Percentiles rank a stretch among this genome's conserved stretches.
Conservation (phyloP, 2,329 filamentous ascomycete species). For the Colletotrichum gigasporum region DNA sequence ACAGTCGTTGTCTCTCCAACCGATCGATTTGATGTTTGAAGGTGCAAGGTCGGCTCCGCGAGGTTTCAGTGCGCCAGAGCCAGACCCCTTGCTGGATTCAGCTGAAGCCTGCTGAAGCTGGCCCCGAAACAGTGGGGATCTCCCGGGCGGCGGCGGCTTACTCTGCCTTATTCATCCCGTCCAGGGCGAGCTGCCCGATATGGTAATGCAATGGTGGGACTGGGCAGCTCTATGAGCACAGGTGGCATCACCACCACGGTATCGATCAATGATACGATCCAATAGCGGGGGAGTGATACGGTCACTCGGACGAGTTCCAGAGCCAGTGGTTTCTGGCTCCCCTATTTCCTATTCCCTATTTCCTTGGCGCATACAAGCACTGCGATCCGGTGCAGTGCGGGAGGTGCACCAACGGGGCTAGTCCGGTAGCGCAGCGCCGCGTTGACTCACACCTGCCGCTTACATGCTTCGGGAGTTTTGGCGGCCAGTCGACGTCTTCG, state of each 20-base stretch:
- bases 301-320: background rate
- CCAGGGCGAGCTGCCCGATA: background rate
- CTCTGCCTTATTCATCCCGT: background rate
- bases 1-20: constrained; percentile 19
- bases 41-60: background rate
- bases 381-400: background rate
- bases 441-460: constrained; percentile 24
- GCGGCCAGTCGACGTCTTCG: background rate
- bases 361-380: background rate
- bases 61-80: background rate
- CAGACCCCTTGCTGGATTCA: background rate
- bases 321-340: background rate
- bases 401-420: constrained; percentile 13
- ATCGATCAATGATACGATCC: background rate
- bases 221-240: too few species aligned
- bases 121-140: constrained; percentile 4
- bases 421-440: constrained; percentile 16
- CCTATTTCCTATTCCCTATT: background rate
- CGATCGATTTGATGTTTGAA: constrained; percentile 6
- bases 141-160: background rate
- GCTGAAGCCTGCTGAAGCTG: constrained; percentile 11
- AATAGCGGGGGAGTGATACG: background rate
- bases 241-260: constrained; percentile 1
- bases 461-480: constrained; percentile 11
- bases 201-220: background rate